These are phyloP conservation scores for Zymoseptoria pseudotritici DNA, from an alignment of 2,329 filamentous ascomycete genomes.

Conservation along the genomic window DNA sequence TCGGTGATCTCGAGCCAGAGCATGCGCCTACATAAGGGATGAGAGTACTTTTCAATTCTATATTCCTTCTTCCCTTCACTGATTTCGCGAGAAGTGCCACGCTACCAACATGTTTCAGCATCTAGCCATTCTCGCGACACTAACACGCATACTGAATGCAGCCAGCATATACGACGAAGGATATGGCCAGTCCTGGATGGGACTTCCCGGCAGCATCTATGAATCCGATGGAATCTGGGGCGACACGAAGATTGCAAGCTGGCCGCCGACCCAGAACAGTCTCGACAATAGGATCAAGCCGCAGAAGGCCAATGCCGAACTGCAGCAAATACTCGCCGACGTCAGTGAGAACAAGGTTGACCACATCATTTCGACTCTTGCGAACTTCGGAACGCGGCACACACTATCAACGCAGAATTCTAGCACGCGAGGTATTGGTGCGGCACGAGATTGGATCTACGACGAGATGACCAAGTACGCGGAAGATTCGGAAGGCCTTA, in stretches of 20 bases:
- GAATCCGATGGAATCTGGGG: constrained; percentile 15
- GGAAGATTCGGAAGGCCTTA: constrained; percentile 41
- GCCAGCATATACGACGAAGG: not conserved
- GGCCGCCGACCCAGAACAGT: constrained; percentile 36
- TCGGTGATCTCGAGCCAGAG: not conserved
- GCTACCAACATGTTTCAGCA: not conserved
- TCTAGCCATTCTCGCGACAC: not conserved
- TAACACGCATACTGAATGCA: not conserved
- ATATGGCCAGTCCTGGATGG: constrained; percentile 16
- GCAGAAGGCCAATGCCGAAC: constrained; percentile 35
- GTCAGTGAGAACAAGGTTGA: constrained; percentile 41
- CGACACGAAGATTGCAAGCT: constrained; percentile 24
- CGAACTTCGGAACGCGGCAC: constrained; percentile 51
- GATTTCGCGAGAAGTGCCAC: not conserved
- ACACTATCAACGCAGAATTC: constrained; percentile 49
- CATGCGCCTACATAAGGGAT: not conserved
- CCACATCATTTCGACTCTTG: constrained; percentile 46
- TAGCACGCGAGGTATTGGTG: constrained; percentile 47
- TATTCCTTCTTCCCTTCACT: not conserved
- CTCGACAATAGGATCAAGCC: constrained; percentile 28
- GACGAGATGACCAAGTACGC: constrained; percentile 45
- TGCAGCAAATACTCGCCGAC: constrained; percentile 34
- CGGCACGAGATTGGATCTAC: constrained; percentile 51
- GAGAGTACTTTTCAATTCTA: not conserved
- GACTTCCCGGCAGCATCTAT: constrained; percentile 21